A percentile compares a stretch with the other conserved stretches of the same genome.
Conservation (phyloP, 768 basidiomycete species). For the Strobilomyces dryophilus region DNA sequence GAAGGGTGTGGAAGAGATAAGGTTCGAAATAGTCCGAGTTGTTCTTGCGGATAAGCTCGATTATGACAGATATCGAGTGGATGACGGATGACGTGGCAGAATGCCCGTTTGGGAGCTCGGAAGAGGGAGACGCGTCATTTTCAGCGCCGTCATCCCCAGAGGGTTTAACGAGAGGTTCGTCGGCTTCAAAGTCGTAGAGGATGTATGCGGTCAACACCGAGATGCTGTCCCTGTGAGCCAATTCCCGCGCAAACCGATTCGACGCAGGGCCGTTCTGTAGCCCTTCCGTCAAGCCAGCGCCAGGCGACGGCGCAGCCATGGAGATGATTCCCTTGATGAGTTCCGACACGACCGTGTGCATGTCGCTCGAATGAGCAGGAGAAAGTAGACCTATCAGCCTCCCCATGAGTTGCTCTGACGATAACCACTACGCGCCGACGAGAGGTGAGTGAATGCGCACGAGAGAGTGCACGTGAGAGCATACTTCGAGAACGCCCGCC, state of each 20-base stretch:
- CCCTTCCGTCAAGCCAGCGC: conserved; percentile 65
- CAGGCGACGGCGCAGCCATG: conserved; percentile 85
- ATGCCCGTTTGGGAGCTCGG: conserved; percentile 39
- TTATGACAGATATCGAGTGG: conserved; percentile 82
- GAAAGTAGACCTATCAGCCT: conserved; percentile 80
- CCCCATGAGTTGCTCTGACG: conserved; percentile 76
- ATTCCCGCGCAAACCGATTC: conserved; percentile 85
- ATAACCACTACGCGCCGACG: conserved; percentile 70
- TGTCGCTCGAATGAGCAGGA: conserved; percentile 65
- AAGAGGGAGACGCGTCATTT: not conserved
- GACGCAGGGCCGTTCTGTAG: conserved; percentile 69
- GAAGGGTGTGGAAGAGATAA: conserved; percentile 89
- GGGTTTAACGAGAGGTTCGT: conserved; percentile 17
- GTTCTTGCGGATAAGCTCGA: conserved; percentile 94
- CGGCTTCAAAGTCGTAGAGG: conserved; percentile 53
- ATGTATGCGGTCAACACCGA: conserved; percentile 71
- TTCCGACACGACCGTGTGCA: conserved; percentile 85
- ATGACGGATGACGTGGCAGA: conserved; percentile 74
- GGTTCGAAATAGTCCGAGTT: conserved; percentile 99
- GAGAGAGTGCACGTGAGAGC: conserved; percentile 38
- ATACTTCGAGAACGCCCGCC: conserved; percentile 86
- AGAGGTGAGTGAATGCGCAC: conserved; percentile 26
- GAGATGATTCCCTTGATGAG: conserved; percentile 93
- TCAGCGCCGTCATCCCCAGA: conserved; percentile 12
- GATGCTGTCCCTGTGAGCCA: conserved; percentile 73